These are phyloP conservation scores for Oryza nivara DNA, from an alignment of 176 grass and related monocot genomes.

Conservation along the genomic window DNA sequence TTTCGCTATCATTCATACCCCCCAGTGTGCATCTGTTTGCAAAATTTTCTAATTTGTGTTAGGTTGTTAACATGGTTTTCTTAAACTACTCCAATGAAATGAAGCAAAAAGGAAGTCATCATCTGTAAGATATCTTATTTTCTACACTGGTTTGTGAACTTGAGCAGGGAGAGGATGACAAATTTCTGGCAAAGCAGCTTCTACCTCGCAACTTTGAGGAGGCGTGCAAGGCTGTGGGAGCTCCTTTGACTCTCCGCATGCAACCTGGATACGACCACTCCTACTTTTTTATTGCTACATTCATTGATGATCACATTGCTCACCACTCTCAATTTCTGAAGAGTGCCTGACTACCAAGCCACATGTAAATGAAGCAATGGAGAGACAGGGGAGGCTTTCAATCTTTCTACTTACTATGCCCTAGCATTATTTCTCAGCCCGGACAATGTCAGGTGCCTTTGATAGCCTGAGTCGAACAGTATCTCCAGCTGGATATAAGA, in stretches of 20 bases:
- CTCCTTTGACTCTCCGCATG: slow-evolving; percentile 67
- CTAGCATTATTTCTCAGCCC: neutral
- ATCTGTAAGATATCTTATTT: neutral
- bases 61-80: neutral
- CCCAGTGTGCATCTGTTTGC: slow-evolving; percentile 18
- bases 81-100: neutral
- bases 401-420: neutral
- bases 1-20: neutral
- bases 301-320: slow-evolving; percentile 83
- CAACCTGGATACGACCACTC: slow-evolving; percentile 95
- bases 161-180: slow-evolving; percentile 76
- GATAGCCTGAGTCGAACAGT: slow-evolving; percentile 22
- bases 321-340: slow-evolving; percentile 82
- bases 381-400: neutral
- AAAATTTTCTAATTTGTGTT: neutral
- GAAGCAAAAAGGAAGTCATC: neutral
- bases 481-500: slow-evolving; percentile 36
- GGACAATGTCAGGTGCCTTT: neutral
- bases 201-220: slow-evolving; percentile 76
- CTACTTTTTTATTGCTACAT: slow-evolving; percentile 85
- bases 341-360: slow-evolving; percentile 16
- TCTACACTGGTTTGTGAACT: neutral
- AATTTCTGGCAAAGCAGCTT: slow-evolving; percentile 81
- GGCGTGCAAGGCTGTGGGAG: slow-evolving; percentile 67
- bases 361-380: neutral